Base-by-base conservation (phyloP, 768 basidiomycete species). In the Agrocybe chaxingu region DNA sequence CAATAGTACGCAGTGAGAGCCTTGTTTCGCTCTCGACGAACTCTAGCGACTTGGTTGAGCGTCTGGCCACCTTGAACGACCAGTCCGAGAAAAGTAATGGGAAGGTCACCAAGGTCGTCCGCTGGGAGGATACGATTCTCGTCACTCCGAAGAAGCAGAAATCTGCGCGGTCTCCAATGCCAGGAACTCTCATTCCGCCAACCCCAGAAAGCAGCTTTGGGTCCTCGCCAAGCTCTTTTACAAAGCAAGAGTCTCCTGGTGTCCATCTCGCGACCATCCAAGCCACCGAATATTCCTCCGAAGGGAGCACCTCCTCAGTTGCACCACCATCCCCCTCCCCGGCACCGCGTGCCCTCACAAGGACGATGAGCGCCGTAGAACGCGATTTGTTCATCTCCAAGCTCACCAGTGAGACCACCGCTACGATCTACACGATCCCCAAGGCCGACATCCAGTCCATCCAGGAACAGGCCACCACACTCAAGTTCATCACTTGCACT, bases 151-250 rank as follows among this genome's bases (percentile, higher is more conserved):
- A 65, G 57, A 50, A 47, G 48, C 57, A 59, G 58, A 53, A 57
- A 40, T 55, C 65, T 49, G 60, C 63, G 8, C 70, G 71, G 34
- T 69, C 70, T 34, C 61, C 57, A 50, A 85, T 85, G 83, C 83
- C 83, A 1, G 75, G 83, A 41, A 77, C 82, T 2, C 68, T 84
- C 9, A 59, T 61, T 40, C 72, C 80, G 0, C 80, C 82, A 12
- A 74, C 79, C 18, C 66, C 74, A n/a, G 66, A 72, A 10, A 69
- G 69, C 51, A 74, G 70, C 40, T 68, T 66, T 48, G 55, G 61
- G 42, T 66, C 65, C 33, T 57, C 61, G 45, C 38, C 43, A 50
- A 41, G 47, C 44, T 43, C 48, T 34, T n/a, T 44, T 37, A 12
- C 33, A 49, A 57, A 53, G 55, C 42, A 49, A 45, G 57, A 53